These are phyloP conservation scores for Capronia epimyces DNA, from an alignment of 2,329 filamentous ascomycete genomes.

Conservation along the genomic window DNA sequence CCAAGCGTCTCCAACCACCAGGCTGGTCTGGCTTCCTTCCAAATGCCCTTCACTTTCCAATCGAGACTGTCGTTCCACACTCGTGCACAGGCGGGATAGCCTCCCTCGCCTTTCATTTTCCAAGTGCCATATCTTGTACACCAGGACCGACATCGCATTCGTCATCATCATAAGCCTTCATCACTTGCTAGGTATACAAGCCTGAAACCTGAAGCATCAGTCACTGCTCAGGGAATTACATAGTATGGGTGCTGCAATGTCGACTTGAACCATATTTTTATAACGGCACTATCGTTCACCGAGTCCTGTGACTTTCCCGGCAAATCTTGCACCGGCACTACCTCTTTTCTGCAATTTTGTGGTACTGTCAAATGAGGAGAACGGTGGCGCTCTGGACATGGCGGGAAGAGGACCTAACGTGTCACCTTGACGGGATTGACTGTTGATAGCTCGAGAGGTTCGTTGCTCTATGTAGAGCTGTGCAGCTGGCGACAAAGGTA, in stretches of 20 bases:
- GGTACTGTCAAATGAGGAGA: slow-evolving; percentile 42
- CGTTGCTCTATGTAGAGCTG: slow-evolving; percentile 81
- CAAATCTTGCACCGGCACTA: slow-evolving; percentile 67
- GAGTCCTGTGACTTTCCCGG: slow-evolving; percentile 44
- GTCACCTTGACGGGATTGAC: slow-evolving; percentile 48
- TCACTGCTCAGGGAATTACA: slow-evolving; percentile 13
- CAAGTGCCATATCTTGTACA: not conserved
- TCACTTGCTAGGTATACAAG: slow-evolving; percentile 1
- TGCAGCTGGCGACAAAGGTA: slow-evolving; percentile 75
- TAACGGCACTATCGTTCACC: slow-evolving; percentile 38
- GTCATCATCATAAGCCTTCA: not conserved
- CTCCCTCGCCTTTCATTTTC: not conserved
- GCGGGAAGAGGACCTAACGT: slow-evolving; percentile 58
- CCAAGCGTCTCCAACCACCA: not conserved
- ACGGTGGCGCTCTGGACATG: slow-evolving; percentile 33
- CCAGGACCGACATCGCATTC: not conserved
- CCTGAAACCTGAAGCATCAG: not conserved
- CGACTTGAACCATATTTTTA: slow-evolving; percentile 8
- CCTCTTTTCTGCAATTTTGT: slow-evolving; percentile 69
- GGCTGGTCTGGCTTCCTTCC: not conserved
- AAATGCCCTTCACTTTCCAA: not conserved
- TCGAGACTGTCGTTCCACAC: too few species aligned
- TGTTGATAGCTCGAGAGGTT: slow-evolving; percentile 39
- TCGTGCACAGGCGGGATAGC: too few species aligned
- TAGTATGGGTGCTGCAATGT: slow-evolving; percentile 10